Conservation (phyloP, 2,329 filamentous ascomycete genomes). For the Sporothrix inflata region DNA sequence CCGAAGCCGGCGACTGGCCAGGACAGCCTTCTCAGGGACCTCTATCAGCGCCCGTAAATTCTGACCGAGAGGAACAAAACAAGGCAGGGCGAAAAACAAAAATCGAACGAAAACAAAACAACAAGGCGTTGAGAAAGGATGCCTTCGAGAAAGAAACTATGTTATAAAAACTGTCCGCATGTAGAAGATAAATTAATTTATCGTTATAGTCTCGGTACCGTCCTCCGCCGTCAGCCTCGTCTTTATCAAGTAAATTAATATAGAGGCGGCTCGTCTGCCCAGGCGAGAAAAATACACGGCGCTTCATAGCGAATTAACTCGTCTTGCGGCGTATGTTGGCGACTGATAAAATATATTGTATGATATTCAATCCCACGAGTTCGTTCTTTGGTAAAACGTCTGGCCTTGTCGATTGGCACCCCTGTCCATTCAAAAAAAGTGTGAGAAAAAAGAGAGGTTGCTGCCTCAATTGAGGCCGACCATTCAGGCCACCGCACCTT, state of each 20-base stretch:
- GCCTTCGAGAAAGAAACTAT: not conserved
- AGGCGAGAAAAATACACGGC: not conserved
- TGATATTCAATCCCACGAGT: too few relatives aligned
- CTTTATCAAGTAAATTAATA: not conserved
- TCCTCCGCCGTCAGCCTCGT: not conserved
- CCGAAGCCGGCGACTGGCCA: not conserved
- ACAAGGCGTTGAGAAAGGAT: not conserved
- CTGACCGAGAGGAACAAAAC: not conserved
- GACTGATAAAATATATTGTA: too few relatives aligned
- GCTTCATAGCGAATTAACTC: not conserved
- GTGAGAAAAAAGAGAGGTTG: not conserved
- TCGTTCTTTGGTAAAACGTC: not conserved
- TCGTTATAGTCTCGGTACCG: not conserved
- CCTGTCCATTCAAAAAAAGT: not conserved
- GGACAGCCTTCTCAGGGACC: not conserved
- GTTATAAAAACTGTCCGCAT: not conserved
- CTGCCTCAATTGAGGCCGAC: not conserved
- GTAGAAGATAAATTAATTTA: not conserved
- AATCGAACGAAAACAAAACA: not conserved
- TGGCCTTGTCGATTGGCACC: not conserved
- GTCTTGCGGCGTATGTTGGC: too few relatives aligned
- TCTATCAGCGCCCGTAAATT: not conserved
- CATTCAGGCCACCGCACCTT: not conserved
- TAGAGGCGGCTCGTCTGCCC: not conserved
- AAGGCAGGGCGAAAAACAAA: not conserved